Base-by-base conservation (phyloP, 495 filamentous ascomycete genomes). In the Penicillium macrosclerotiorum region DNA sequence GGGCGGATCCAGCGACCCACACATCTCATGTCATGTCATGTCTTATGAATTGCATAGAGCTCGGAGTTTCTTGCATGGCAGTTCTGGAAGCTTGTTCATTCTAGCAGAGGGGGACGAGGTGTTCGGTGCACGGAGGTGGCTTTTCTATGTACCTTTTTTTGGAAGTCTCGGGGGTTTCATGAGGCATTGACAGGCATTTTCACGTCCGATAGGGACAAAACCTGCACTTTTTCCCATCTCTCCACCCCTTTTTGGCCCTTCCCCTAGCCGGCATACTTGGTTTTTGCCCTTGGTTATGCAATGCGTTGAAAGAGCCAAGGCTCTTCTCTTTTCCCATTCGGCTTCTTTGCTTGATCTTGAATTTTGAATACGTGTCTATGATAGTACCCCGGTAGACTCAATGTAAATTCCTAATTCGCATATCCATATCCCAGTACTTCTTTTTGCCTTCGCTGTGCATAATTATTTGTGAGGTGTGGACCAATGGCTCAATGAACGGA, bases 31-130 rank as follows among this genome's bases (percentile, higher is more conserved):
- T 55, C 44, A 56, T 53, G 35, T 58, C 49, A 70, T 52, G 63
- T 65, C 42, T 70, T 63, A 71, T 47, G 69, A n/a, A 72, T 63
- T 72, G 67, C 69, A 72, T 72, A 59, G 50, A 59, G 50, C 48
- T 45, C 55, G 69, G 69, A 69, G 69, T 72, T 72, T 59, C 51
- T 65, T 62, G 57, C 60, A 60, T 66, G 52, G 52, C 60, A 57
- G 60, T 59, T 37, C 45, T 33, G 51, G 27, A 54, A 62, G 54
- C 54, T 37, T 30, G 25, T 46, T 46, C 31, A 30, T 41, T 56
- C 48, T 45, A 61, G 61, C 40, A 47, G 41, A n/a, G n/a, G 35
- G 42, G 33, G 38, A 50, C 20, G 26, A 52, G 62, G 61, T 60
- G 49, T 65, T 63, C 14, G 40, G 40, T n/a, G n/a, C n/a, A n/a